These are phyloP conservation scores for Carallia pectinifolia DNA, from an alignment of 345 rosid genomes.

Conservation along the genomic window DNA sequence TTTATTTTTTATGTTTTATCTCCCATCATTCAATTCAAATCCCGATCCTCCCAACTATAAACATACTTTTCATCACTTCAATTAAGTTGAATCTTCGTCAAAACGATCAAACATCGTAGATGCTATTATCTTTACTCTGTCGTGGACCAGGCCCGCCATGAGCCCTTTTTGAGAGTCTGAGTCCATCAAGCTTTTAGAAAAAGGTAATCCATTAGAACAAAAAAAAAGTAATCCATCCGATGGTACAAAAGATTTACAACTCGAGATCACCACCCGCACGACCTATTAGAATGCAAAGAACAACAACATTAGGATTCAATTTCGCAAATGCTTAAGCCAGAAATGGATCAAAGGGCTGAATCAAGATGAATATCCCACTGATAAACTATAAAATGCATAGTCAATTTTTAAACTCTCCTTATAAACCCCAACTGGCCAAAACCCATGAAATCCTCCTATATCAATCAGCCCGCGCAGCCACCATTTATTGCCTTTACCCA, in stretches of 20 bases:
- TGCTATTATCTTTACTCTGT: not conserved
- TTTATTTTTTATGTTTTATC: no score
- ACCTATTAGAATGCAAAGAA: slow-evolving; percentile 1
- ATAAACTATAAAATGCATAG: not conserved
- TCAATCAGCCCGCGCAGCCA: no score
- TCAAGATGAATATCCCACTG: not conserved
- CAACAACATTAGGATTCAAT: not conserved
- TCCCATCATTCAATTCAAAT: no score
- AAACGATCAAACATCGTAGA: not conserved
- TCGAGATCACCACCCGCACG: not conserved
- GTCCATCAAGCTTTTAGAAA: slow-evolving; percentile 14
- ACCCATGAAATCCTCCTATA: no score
- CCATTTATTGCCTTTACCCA: no score
- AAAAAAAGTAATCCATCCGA: slow-evolving; percentile 20
- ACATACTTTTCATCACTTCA: no score
- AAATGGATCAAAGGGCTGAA: not conserved
- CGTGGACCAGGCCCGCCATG: not conserved
- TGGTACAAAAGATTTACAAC: slow-evolving; percentile 6
- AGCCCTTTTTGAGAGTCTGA: not conserved
- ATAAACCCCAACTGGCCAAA: no score
- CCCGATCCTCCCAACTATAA: no score
- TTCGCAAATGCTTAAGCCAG: not conserved
- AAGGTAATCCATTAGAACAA: not conserved
- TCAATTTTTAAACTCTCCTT: no score
- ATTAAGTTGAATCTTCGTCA: not conserved